phyloP scores from a whole-genome alignment of 2,329 filamentous ascomycete genomes.

The Blastomyces emzantsi region DNA sequence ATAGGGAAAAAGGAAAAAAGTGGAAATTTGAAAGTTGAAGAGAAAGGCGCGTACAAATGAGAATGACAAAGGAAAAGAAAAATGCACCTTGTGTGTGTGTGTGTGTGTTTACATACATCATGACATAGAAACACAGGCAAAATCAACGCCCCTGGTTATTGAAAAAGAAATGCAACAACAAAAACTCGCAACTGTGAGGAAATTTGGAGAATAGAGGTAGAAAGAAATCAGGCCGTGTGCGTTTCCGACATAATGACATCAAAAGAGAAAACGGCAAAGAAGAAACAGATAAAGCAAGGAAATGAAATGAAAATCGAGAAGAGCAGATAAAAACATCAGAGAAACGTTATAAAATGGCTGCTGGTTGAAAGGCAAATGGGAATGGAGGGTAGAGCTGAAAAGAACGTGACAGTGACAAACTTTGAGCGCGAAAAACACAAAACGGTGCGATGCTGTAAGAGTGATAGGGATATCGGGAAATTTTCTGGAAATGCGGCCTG shows the following conservation, averaged over 20 bases:
- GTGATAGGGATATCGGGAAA: neutral
- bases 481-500: neutral
- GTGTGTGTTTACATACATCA: neutral
- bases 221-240: neutral
- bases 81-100: neutral
- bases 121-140: neutral
- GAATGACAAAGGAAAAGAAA: neutral
- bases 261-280: neutral
- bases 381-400: neutral
- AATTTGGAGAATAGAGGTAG: neutral
- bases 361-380: neutral
- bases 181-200: neutral
- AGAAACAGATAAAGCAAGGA: neutral
- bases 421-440: neutral
- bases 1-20: neutral
- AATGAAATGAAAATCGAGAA: neutral
- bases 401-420: neutral
- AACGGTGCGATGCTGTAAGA: neutral
- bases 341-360: neutral
- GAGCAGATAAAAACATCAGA: neutral
- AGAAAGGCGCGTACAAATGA: neutral
- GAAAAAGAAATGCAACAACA: neutral
- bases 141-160: neutral
- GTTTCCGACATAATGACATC: neutral
- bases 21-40: conserved; percentile 3